Conservation (phyloP, 805 yeast species). For the Yarrowia porcina region DNA sequence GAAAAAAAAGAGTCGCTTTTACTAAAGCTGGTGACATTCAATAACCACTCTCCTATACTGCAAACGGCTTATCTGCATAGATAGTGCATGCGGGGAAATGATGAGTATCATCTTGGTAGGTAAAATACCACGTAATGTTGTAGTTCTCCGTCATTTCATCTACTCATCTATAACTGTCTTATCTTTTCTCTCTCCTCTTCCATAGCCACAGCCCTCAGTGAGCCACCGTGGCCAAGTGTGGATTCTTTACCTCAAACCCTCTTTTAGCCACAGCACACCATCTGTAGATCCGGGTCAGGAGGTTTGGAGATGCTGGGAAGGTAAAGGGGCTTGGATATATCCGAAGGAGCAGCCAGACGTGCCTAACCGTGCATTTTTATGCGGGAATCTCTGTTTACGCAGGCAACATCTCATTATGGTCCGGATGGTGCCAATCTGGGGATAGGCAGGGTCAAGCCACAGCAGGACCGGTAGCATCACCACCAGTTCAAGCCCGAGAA, state of each 20-base stretch:
- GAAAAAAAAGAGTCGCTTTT: no score
- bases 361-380: neutral
- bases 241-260: slow-evolving; percentile 21
- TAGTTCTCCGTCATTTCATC: neutral
- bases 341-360: neutral
- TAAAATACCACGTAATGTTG: neutral
- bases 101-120: neutral
- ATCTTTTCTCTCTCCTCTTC: neutral
- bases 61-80: slow-evolving; percentile 7
- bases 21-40: neutral
- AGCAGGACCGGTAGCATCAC: neutral
- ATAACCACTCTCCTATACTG: neutral
- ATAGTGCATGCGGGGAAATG: neutral
- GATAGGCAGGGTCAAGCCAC: neutral
- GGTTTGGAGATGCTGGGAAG: neutral
- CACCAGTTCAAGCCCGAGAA: neutral
- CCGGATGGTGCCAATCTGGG: neutral
- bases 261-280: slow-evolving; percentile 26
- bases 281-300: slow-evolving; percentile 18
- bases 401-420: neutral
- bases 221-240: slow-evolving; percentile 17
- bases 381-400: neutral
- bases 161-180: neutral
- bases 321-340: neutral
- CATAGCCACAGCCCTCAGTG: neutral